These are phyloP conservation scores for Olyra latifolia DNA, from an alignment of 176 grass and related monocot genomes.

Conservation along the genomic window DNA sequence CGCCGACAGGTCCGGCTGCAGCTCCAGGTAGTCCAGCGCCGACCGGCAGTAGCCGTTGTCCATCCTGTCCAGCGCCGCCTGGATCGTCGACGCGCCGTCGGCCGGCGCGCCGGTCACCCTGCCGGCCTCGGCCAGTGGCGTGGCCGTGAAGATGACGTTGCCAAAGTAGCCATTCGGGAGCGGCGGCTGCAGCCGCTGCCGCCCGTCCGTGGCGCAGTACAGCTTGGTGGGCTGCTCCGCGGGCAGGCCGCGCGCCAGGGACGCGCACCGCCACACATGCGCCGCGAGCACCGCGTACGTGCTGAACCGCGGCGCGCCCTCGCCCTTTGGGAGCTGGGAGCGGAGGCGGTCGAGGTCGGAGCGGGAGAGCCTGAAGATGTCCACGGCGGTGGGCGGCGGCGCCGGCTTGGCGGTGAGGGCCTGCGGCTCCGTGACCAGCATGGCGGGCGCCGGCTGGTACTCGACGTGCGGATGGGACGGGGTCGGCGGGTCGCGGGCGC, in stretches of 20 bases:
- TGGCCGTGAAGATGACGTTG: constrained; percentile 92
- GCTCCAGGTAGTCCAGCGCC: constrained; percentile 84
- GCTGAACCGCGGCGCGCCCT: constrained; percentile 51
- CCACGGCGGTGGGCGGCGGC: constrained; percentile 55
- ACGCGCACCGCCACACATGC: constrained; percentile 87
- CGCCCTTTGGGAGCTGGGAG: constrained; percentile 16
- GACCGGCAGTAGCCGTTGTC: constrained; percentile 73
- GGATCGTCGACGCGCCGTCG: constrained; percentile 58
- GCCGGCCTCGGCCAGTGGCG: constrained; percentile 54
- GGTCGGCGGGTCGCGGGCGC: constrained; percentile 58
- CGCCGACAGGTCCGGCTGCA: constrained; percentile 78
- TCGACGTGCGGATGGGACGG: constrained; percentile 72
- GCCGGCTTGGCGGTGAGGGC: constrained; percentile 28
- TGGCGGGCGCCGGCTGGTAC: constrained; percentile 78
- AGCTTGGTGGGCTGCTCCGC: constrained; percentile 75
- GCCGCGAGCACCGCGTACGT: constrained; percentile 69
- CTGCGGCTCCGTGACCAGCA: constrained; percentile 47
- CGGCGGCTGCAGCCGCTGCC: constrained; percentile 60
- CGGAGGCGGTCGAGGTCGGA: constrained; percentile 55
- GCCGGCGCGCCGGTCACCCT: constrained; percentile 45
- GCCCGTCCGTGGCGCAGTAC: constrained; percentile 83
- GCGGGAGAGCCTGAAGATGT: constrained; percentile 63
- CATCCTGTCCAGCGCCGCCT: constrained; percentile 66
- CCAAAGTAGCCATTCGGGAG: constrained; percentile 83
- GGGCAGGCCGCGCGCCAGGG: constrained; percentile 65